Evolutionary conservation across 768 basidiomycete genomes (phyloP).

Genomic region (Mycena albidolilacea): DNA sequence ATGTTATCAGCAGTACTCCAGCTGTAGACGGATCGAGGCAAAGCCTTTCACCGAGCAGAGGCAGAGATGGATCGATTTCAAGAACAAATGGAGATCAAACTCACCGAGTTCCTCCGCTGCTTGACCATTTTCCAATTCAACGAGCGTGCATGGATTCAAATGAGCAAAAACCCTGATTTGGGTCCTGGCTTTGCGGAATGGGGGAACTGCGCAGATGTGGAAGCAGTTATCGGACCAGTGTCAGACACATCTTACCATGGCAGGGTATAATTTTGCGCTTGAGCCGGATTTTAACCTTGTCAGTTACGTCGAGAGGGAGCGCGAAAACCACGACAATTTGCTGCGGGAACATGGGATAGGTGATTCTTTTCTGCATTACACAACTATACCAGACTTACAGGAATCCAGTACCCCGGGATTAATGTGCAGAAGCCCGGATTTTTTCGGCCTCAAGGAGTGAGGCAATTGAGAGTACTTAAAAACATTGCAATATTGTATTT

Average conservation of each 20-base stretch:
- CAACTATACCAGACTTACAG: no score
- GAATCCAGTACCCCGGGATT: no score
- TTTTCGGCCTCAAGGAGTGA: no score
- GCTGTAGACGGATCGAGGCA: no score
- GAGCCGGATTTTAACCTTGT: conserved; percentile 10
- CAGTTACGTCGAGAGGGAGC: neutral
- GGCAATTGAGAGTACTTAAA: no score
- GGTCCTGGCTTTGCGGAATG: neutral
- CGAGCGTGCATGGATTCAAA: neutral
- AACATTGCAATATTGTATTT: no score
- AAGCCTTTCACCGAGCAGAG: conserved; percentile 20
- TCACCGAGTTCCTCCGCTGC: conserved; percentile 29
- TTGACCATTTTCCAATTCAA: neutral
- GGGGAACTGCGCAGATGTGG: conserved; percentile 8
- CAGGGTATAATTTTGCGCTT: conserved; percentile 6
- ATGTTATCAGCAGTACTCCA: no score
- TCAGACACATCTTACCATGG: conserved; percentile 1
- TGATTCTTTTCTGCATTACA: neutral
- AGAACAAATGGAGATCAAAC: conserved; percentile 30
- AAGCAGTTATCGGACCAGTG: neutral
- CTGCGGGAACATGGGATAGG: conserved; percentile 3
- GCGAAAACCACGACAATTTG: neutral
- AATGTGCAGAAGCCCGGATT: no score
- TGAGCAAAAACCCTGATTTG: no score
- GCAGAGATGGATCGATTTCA: conserved; percentile 32